These are phyloP conservation scores for Leccinum sublutescens DNA, from an alignment of 768 basidiomycete genomes.

Conservation along the genomic window DNA sequence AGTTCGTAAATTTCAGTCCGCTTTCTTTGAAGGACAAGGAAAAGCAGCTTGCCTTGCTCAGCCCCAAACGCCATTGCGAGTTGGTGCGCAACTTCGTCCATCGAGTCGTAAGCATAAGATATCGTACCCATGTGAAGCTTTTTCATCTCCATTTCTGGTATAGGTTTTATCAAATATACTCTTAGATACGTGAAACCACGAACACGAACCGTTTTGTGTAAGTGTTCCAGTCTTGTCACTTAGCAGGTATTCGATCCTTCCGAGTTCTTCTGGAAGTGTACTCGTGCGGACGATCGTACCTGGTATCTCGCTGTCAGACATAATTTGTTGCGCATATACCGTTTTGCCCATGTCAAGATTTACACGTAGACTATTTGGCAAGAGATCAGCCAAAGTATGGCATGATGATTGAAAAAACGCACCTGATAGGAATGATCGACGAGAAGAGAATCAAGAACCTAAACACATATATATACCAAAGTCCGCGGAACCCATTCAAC, in stretches of 20 bases:
- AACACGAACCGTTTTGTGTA: slow-evolving; percentile 84
- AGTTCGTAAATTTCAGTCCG: slow-evolving; percentile 7
- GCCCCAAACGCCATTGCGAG: slow-evolving; percentile 81
- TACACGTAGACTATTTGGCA: slow-evolving; percentile 75
- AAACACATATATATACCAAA: slow-evolving; percentile 96
- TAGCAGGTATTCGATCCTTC: slow-evolving; percentile 90
- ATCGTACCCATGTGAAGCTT: slow-evolving; percentile 99
- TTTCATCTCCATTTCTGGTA: slow-evolving; percentile 97
- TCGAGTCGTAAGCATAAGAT: slow-evolving; percentile 95
- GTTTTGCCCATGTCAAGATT: slow-evolving; percentile 99
- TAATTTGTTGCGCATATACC: slow-evolving; percentile 93
- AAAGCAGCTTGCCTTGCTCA: slow-evolving; percentile 46
- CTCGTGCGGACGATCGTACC: slow-evolving; percentile 96
- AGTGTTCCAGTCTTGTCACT: slow-evolving; percentile 98
- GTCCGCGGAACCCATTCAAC: slow-evolving; percentile 91
- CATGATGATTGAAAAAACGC: slow-evolving; percentile 23
- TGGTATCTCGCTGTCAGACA: slow-evolving; percentile 90
- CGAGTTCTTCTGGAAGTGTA: slow-evolving; percentile 94
- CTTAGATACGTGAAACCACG: background rate
- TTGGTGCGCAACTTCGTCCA: slow-evolving; percentile 97
- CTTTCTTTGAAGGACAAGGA: background rate
- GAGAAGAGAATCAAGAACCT: slow-evolving; percentile 97
- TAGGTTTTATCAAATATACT: background rate
- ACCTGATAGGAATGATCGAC: slow-evolving; percentile 99
- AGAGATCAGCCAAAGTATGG: background rate